Evolutionary conservation across 2,329 filamentous ascomycete species (phyloP), one percentile per base, ranked within the genome.

Genomic region (Diaporthe citrichinensis): DNA sequence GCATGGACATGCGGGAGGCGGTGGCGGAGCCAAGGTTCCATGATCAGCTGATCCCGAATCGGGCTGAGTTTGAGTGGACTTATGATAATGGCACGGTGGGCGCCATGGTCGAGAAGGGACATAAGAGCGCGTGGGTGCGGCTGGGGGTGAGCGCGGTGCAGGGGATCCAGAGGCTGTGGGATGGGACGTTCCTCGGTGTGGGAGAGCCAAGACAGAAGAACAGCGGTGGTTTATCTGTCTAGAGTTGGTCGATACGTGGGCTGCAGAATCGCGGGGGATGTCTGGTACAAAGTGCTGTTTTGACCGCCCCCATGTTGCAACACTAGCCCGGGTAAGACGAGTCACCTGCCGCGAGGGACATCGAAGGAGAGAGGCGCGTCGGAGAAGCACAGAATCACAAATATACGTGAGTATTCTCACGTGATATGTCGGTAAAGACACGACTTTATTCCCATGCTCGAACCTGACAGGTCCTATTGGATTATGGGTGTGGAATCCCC

Each of bases 171-270:
- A 84, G 91, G 76, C 80, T 94, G 76, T 81, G 82, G 17, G 93
- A 95, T 82, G 89, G 89, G 0, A 86, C 85, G 0, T 98, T 98
- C 82, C 94, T 96, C 82, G 95, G 95, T 0, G 94, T 92, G 0
- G 92, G 94, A 0, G 95, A 98, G 84, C 94, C 95, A n/a, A 90
- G 95, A 78, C 94, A 97, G 86, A 80, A 84, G 41, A 92, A 93
- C 80, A 95, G 93, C 23, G 95, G 91, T 2, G 95, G 94, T 0
- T 91, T 90, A 74, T 85, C 86, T 0, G 83, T 89, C 8, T 90
- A 78, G 23, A 36, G 0, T n/a, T 3, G 2, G 36, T 14, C 17
- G 2, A 23, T 4, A 25, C 4, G 3, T n/a, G 12, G 25, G 4
- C 1, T 53, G 6, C 12, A 53, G 51, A 3, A 53, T 53, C 2